Base-by-base conservation (phyloP, 805 yeast genomes). In the Yamadazyma laniorum region DNA sequence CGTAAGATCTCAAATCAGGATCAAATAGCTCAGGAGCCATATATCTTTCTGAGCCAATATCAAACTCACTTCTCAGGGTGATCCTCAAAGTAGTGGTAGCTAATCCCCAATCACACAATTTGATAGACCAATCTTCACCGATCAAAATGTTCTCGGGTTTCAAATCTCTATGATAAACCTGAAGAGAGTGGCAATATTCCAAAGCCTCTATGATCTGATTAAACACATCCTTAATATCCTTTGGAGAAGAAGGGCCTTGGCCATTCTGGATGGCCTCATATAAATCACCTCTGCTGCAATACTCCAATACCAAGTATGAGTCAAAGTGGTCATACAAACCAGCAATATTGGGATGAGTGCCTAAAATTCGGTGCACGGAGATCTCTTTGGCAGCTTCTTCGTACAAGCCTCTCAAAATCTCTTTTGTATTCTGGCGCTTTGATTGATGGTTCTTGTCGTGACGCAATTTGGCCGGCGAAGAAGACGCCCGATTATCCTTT, bases 21-120 rank as follows among this genome's bases (percentile, higher is more conserved):
- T 88, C 95, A 55, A 88, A 82, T 7, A 88, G 63, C 56, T 89
- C 97, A 1, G 97, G 97, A 0, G 96, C 95, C 97, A 89, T 89
- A 61, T 89, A 89, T 45, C 95, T 72, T 61, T 87, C 95, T 38
- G 87, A 79, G 17, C 96, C 96, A 42, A 87, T 85, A 44, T 86
- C 95, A 57, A 88, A 85, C 42, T 67, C 74, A 33, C 46, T 52
- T 17, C 48, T 56, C 53, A 87, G 89, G 25, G 76, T 63, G 50
- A 86, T 80, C 32, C 65, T 61, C 32, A 66, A 65, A 22, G 62
- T 57, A 21, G 75, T 74, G 3, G 82, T 75, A 2, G 82, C 80
- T 45, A 76, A 61, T 1, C 82, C 82, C 72, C 79, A 76, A 56
- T 76, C 82, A 37, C 81, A 75, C 26, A 76, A 57, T 48, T 75